Percentiles rank a stretch among this genome's conserved stretches.
These are phyloP conservation scores for Clonostachys rosea DNA, from an alignment of 2,329 filamentous ascomycete species.

Conservation along the genomic window DNA sequence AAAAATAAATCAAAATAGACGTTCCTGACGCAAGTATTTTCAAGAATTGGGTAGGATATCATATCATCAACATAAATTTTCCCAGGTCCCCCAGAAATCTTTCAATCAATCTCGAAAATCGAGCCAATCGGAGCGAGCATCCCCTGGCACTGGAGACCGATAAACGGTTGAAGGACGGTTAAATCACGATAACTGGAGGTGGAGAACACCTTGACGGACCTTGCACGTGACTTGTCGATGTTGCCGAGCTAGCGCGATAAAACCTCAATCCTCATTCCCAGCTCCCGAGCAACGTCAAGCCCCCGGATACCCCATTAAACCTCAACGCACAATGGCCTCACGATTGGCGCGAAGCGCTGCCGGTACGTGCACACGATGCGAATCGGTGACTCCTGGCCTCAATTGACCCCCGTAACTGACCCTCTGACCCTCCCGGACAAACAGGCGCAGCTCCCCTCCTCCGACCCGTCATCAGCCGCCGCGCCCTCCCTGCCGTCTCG, in stretches of 20 bases:
- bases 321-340: conserved; percentile 85
- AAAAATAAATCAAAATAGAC: not conserved
- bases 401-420: conserved; percentile 19
- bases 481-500: conserved; percentile 70
- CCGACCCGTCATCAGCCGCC: conserved; percentile 74
- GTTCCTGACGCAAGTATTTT: not conserved
- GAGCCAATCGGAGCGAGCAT: conserved; percentile 15
- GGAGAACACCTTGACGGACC: too few species aligned
- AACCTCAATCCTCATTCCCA: conserved; percentile 43
- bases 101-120: conserved; percentile 15
- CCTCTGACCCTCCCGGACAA: conserved; percentile 4
- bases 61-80: not conserved
- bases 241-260: conserved; percentile 40
- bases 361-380: conserved; percentile 58
- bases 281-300: conserved; percentile 38
- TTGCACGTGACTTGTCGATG: conserved; percentile 5
- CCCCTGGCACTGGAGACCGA: not conserved
- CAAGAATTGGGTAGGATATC: not conserved
- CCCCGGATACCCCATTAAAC: conserved; percentile 45
- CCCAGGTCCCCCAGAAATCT: conserved; percentile 17
- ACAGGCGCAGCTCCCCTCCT: conserved; percentile 79
- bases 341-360: conserved; percentile 93
- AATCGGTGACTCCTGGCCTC: conserved; percentile 7
- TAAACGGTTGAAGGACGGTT: too few species aligned
- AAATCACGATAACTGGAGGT: too few species aligned